Evolutionary conservation across 1,139 yeast genomes (phyloP), one percentile per base, ranked within the genome.

Genomic region (Taiozyma sp.): DNA sequence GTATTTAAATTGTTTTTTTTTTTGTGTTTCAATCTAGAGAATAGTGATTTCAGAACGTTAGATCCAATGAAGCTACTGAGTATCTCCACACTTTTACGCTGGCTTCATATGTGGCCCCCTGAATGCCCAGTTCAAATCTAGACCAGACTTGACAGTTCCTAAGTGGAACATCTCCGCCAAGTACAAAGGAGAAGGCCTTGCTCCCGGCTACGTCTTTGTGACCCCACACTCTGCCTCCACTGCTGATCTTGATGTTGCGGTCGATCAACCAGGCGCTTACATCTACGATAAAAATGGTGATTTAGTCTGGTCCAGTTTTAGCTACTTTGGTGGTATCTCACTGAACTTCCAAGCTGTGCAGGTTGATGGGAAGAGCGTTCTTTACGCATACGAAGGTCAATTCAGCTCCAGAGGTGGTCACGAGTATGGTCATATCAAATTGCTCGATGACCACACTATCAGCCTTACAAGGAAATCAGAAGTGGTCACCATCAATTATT

Each of bases 71-170:
- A 16, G 13, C 16, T 23, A 13, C n/a, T 43, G 6, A 28, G 8
- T 23, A 13, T 42, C 16, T 16, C 30, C 8, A 22, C 38, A 23
- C 23, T 40, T 8, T n/a, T 41, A n/a, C 23, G 4, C 14, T 50
- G 12, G 44, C 24, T 27, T 19, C 38, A 7, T 29, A 6, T 27
- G 61, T 51, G 8, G 34, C 52, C 30, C 70, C 65, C 22, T n/a
- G n/a, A 69, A 66, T 51, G 65, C 66, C 65, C 70, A 64, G 47
- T 70, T 59, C 60, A 61, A 64, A 47, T 65, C 73, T 5, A 59
- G 73, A 47, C 70, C 73, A 3, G 74, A 70, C 49, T 61, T 70
- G 46, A 54, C 72, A 7, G 68, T 70, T n/a, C 73, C 73, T 8
- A 55, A 45, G 10, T 60, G 70, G 53, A 69, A 70, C 59, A 69